A percentile compares a stretch with the other conserved stretches of the same genome.
Conservation (phyloP, 495 filamentous ascomycete species). For the Alectoria sarmentosa region DNA sequence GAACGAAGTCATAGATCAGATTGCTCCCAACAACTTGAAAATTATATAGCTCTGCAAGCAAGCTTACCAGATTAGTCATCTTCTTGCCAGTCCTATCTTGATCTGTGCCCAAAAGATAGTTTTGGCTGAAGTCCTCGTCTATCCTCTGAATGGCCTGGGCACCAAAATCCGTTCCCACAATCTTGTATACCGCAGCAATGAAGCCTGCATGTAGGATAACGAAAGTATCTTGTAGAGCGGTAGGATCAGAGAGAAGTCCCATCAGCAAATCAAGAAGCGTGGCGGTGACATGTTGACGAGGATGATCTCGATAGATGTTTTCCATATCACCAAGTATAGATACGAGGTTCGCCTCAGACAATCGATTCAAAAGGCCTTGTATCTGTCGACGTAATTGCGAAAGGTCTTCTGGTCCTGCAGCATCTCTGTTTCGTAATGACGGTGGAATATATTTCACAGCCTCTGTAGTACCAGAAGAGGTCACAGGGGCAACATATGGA, state of each 20-base stretch:
- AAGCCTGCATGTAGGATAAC: conserved; percentile 88
- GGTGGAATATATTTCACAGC: conserved; percentile 78
- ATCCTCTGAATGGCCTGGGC: conserved; percentile 73
- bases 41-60: conserved; percentile 83
- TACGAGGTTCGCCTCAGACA: conserved; percentile 83
- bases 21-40: conserved; percentile 80
- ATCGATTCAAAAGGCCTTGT: conserved; percentile 83
- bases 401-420: conserved; percentile 59
- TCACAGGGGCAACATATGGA: conserved; percentile 52
- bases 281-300: conserved; percentile 77
- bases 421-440: conserved; percentile 58
- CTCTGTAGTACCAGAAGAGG: conserved; percentile 26
- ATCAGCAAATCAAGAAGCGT: conserved; percentile 68
- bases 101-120: conserved; percentile 40
- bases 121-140: conserved; percentile 58
- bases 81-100: conserved; percentile 52
- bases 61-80: conserved; percentile 68
- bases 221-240: conserved; percentile 74
- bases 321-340: conserved; percentile 75
- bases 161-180: conserved; percentile 80
- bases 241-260: conserved; percentile 65
- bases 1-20: conserved; percentile 84
- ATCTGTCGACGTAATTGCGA: conserved; percentile 66
- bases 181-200: conserved; percentile 77
- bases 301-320: conserved; percentile 70